Evolutionary conservation across 495 filamentous ascomycete genomes (phyloP), one percentile per base, ranked within the genome.

Genomic region (Aspergillus nidulans): DNA sequence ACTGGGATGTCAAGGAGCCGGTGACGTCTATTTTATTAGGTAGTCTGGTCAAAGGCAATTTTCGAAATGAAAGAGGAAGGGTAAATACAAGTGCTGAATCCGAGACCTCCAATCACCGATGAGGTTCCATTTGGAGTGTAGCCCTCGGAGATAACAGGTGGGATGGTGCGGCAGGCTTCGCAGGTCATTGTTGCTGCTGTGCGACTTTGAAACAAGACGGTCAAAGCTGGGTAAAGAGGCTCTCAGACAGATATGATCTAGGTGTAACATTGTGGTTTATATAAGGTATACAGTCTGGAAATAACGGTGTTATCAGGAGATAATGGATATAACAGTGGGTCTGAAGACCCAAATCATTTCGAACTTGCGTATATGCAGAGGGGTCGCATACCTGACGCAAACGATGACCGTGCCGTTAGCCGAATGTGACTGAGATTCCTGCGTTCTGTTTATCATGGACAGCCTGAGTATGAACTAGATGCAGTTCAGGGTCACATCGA

Each of bases 141-240:
- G 12, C 76, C 82, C 53, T 81, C 57, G 8, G 73, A 58, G 34
- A 85, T 70, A 28, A 89, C 79, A 1, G 88, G 85, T 0, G 88
- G 86, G 38, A 89, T 82, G 57, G 82, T 87, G 67, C 85, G 89
- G 71, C 85, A 89, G 52, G 87, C 87, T 70, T 83, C 80, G 57
- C 65, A 69, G 8, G 69, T 56, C 69, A 70, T 72, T 6, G 41
- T 53, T 49, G 46, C 46, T 49, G 26, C 7, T 40, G 32, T 16
- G 4, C 43, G 24, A 25, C 21, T 15, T 30, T 47, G 5, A 30
- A 34, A 41, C n/a, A 20, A 18, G 24, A 43, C 8, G 19, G 19
- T 3, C 32, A 10, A 36, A 15, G 32, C 3, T 8, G 32, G 13
- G 6, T 10, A 7, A 15, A 36, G 32, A 15, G 12, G 32, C 3